Percentiles rank a stretch among this genome's conserved stretches.
phyloP scores from a whole-genome alignment of 108 stramenopile species.

The Pelagomonas calceolata region DNA sequence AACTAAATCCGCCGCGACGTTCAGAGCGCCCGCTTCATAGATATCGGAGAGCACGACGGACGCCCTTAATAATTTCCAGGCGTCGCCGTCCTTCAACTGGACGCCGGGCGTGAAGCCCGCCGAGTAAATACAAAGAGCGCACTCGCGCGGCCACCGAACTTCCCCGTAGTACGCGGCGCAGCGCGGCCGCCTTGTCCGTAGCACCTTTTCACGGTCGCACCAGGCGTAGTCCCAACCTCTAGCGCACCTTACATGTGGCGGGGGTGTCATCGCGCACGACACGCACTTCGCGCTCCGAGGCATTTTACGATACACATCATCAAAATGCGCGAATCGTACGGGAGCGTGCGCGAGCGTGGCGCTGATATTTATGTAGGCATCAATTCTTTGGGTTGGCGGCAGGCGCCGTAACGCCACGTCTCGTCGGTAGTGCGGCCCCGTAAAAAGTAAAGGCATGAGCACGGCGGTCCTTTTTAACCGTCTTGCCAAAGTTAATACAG shows the following conservation, averaged over 20 bases:
- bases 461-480: background rate
- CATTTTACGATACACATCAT: background rate
- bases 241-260: background rate
- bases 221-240: background rate
- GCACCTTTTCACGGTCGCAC: background rate
- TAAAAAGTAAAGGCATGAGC: background rate
- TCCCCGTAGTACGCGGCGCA: background rate
- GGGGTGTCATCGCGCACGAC: background rate
- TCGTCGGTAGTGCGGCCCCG: background rate
- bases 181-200: background rate
- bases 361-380: background rate
- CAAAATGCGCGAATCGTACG: background rate
- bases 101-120: background rate
- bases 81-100: background rate
- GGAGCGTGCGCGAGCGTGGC: background rate
- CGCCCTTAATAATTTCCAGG: background rate
- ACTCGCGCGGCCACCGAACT: background rate
- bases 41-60: background rate
- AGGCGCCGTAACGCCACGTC: background rate
- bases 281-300: background rate
- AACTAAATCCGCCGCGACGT: background rate
- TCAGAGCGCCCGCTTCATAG: background rate
- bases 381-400: background rate
- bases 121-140: background rate
- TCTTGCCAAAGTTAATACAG: background rate